These are phyloP conservation scores for Penstemon eatonii DNA, from an alignment of 257 asterid species.

Conservation along the genomic window DNA sequence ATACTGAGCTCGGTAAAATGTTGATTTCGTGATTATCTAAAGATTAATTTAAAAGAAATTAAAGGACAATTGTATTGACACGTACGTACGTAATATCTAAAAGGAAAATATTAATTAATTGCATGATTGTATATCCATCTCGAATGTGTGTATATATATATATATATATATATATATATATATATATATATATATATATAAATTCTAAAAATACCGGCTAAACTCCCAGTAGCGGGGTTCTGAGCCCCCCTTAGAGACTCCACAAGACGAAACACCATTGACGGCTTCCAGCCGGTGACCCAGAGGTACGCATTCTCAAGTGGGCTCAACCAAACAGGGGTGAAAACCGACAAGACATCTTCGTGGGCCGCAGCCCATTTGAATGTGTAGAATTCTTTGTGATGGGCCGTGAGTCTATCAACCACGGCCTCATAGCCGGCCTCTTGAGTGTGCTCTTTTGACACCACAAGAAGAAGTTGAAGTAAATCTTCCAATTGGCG, in stretches of 20 bases:
- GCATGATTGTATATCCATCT: too few relatives aligned
- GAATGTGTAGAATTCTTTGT: conserved; percentile 55
- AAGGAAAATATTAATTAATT: too few relatives aligned
- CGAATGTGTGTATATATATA: too few relatives aligned
- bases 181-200: too few relatives aligned
- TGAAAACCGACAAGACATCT: conserved; percentile 53
- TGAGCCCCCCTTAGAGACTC: conserved; percentile 29
- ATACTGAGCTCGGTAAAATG: too few relatives aligned
- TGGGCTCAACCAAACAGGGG: conserved; percentile 60
- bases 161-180: too few relatives aligned
- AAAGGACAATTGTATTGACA: too few relatives aligned
- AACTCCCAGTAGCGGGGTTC: background rate
- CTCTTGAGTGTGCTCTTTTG: conserved; percentile 6
- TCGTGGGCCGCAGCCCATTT: conserved; percentile 68
- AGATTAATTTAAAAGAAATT: too few relatives aligned
- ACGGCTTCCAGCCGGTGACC: conserved; percentile 84
- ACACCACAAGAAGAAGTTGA: conserved; percentile 17
- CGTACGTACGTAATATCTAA: too few relatives aligned
- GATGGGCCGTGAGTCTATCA: conserved; percentile 54
- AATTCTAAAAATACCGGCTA: background rate
- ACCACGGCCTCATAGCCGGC: conserved; percentile 26
- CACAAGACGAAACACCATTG: conserved; percentile 45
- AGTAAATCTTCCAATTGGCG: conserved; percentile 47
- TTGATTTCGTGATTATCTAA: too few relatives aligned
- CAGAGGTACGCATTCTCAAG: conserved; percentile 49